Base-by-base conservation (phyloP, 371 early-diverging fungal genomes). In the Syncephalis plumigaleata region DNA sequence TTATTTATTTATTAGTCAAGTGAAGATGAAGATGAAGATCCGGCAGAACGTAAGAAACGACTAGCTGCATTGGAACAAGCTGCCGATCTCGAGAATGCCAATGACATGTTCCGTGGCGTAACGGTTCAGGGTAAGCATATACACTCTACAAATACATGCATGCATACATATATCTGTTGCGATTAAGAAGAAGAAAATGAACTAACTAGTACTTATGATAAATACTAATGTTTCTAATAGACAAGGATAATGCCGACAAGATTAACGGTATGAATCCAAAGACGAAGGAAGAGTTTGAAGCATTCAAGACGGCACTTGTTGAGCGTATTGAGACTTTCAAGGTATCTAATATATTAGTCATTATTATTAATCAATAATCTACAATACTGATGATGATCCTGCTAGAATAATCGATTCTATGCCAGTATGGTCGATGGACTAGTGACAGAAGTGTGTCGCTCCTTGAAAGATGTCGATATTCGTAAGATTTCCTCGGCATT, bases 81-180 rank as follows among this genome's bases (percentile, higher is more conserved):
- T 47, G 68, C 87, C 36, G 95, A 94, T 63, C 53, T 87, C 54
- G 71, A 80, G 53, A 85, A 79, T 55, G 82, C 91, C 21, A 76
- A 77, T 25, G 87, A 84, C 47, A 70, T 91, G 50, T 89, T 94
- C 58, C 68, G 79, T 21, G 82, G 80, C 26, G 64, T 77, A 24
- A 63, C 73, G 39, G 63, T 79, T 42, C 65, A 72, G 40, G 55
- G 73, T 68, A 61, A 55, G 47, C 58, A n/a, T n/a, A 8, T 38
- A 47, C 46, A 48, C 49, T 48, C 54, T 56, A 16, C 17, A 27
- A 22, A n/a, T 16, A 23, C 23, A 24, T 23, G 18, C 13, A 9
- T 15, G 37, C 15, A 42, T 9, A 9, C 13, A 18, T 21, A 9
- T 4, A 15, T 24, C 11, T 16, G 2, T 15, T 26, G 3, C 3